Base-by-base conservation (phyloP, 352 stramenopile genomes). In the Globisporangium acanthophoron region DNA sequence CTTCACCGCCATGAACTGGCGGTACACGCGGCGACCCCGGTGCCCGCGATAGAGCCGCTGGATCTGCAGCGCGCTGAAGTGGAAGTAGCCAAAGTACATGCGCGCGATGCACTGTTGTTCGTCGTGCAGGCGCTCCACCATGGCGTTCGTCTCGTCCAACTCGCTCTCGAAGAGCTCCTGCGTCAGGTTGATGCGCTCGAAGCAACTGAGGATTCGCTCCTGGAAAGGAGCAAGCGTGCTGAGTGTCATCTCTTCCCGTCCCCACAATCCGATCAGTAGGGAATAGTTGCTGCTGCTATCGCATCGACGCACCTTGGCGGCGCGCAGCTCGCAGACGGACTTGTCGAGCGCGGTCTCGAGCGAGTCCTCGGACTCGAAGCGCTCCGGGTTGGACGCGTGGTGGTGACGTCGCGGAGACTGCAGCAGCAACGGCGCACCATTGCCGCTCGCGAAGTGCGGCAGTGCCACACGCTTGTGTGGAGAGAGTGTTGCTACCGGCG, bases 11-110 rank as follows among this genome's bases (percentile, higher is more conserved):
- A 84, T 5, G 0, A 62, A 48, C 40, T 88, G 65, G 4, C 64
- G 64, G 44, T 70, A 74, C 15, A 77, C 57, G 21, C 66, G 62
- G 5, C 94, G 73, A 0, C 89, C 90, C 1, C 80, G 58, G 68
- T 88, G 73, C 0, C 94, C 94, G 12, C 93, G 81, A 56, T 89
- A 97, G 6, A 88, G 70, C 2, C 92, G 80, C 68, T 98, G 92
- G 47, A 98, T 86, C 16, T 84, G 65, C 48, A 66, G 52, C 24
- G 68, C 68, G 27, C 71, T 74, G 35, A 66, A 67, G 44, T 74
- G 61, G 37, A 81, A 66, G 41, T 73, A 70, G 43, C 58, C 62
- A 1, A 59, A 53, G 58, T 73, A 71, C 47, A 62, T 20, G 7
- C 45, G 13, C 0, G 62, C 50, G 15, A 75, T 29, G 8, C 59